Evolutionary conservation across 495 filamentous ascomycete genomes (phyloP).

Genomic region (Lasiosphaeria ovina): DNA sequence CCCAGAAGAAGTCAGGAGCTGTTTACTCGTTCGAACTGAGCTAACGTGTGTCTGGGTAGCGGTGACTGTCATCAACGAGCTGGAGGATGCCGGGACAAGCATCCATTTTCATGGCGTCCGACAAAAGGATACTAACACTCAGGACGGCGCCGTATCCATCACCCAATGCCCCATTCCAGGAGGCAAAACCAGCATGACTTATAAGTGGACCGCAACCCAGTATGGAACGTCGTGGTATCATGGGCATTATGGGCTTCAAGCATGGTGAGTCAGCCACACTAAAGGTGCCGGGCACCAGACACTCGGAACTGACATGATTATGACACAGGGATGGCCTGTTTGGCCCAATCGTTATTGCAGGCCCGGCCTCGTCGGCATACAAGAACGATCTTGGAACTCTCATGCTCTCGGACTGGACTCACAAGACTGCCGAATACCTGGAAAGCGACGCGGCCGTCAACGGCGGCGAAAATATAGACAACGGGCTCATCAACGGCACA

Average conservation of each 20-base stretch:
- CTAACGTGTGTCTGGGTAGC: conserved; percentile 32
- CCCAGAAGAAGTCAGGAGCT: not conserved
- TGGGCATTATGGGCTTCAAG: conserved; percentile 51
- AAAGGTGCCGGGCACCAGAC: too few relatives aligned
- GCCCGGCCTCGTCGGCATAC: conserved; percentile 32
- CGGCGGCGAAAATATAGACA: conserved; percentile 19
- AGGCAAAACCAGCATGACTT: conserved; percentile 43
- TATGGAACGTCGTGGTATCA: conserved; percentile 59
- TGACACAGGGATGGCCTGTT: not conserved
- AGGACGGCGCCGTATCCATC: conserved; percentile 44
- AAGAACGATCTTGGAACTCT: conserved; percentile 10
- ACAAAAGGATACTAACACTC: conserved; percentile 37
- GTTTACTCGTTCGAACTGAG: not conserved
- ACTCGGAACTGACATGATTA: too few relatives aligned
- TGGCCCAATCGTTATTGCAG: conserved; percentile 16
- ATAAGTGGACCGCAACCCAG: conserved; percentile 48
- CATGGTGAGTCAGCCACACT: conserved; percentile 17
- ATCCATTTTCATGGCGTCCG: conserved; percentile 39
- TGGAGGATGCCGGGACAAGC: conserved; percentile 31
- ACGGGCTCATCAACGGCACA: conserved; percentile 35
- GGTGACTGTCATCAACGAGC: conserved; percentile 44
- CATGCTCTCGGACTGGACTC: conserved; percentile 15
- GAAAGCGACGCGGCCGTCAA: conserved; percentile 7
- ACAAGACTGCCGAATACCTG: conserved; percentile 7
- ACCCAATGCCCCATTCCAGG: conserved; percentile 50